phyloP scores from a whole-genome alignment of 2,329 filamentous ascomycete species.

The Microcyclosporella mali region DNA sequence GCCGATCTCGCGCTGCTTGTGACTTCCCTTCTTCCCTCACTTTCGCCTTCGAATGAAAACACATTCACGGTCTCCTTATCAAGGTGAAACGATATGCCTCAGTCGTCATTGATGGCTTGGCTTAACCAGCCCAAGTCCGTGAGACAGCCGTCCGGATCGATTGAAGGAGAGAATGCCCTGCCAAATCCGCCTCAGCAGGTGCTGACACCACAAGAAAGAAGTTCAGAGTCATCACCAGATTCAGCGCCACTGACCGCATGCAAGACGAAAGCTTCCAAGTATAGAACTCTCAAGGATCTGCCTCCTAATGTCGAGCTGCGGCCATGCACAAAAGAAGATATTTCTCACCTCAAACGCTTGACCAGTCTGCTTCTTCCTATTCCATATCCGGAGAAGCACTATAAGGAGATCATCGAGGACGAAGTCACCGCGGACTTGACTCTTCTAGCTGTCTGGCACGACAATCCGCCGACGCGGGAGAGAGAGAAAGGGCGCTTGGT shows the following conservation, averaged over 20 bases:
- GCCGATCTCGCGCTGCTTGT: too few species aligned
- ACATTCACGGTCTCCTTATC: too few species aligned
- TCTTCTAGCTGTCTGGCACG: conserved; percentile 54
- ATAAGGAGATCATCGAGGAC: conserved; percentile 53
- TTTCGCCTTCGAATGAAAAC: too few species aligned
- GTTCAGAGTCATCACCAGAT: neutral
- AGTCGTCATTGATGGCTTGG: conserved; percentile 44
- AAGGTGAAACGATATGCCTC: conserved; percentile 31
- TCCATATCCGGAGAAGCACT: conserved; percentile 56
- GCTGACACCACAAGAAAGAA: neutral
- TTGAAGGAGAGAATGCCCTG: neutral
- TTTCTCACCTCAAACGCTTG: conserved; percentile 52
- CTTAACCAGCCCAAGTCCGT: conserved; percentile 40
- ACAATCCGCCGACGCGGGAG: conserved; percentile 30
- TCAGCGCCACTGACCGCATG: neutral
- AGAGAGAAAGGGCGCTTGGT: conserved; percentile 35
- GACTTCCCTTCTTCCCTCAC: too few species aligned
- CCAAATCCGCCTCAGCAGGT: conserved; percentile 5
- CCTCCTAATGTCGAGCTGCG: conserved; percentile 49
- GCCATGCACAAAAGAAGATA: conserved; percentile 47
- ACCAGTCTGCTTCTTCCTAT: conserved; percentile 55
- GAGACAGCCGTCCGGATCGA: conserved; percentile 17
- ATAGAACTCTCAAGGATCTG: conserved; percentile 22
- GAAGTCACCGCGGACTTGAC: conserved; percentile 48
- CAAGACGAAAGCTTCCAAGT: neutral